Base-by-base conservation (phyloP, 73 alveolate genomes). In the Paramecium bursaria region DNA sequence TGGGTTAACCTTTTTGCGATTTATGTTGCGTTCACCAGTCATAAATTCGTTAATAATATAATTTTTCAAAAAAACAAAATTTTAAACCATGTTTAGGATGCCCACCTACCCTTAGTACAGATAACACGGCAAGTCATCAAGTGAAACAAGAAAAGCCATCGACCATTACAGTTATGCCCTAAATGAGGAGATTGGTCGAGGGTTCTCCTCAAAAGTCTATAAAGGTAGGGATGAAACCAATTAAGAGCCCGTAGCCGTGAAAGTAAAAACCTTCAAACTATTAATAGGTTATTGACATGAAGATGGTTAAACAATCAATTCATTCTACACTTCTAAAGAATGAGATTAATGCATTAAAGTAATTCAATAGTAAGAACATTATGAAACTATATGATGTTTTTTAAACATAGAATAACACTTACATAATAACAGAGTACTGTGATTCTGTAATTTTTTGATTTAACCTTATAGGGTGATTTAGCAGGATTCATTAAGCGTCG, bases 161-260 rank as follows among this genome's bases (percentile, higher is more conserved):
- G 88, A 75, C 33, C 88, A 75, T 54, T 75, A 75, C 50, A 33
- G 67, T 23, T 75, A 75, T 75, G 61, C 73, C 21, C 22, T 75
- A 47, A 75, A 75, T 75, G 88, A 75, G 11, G 73, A 75, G 50
- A 75, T 75, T 23, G 88, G 88, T 14, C 48, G 74, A 50, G 88
- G 88, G 7, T 75, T 50, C 46, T 49, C 77, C 11, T 46, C 75
- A 6, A 48, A 46, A 47, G 88, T 75, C 31, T 75, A 50, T 39
- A 75, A 75, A 21, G 88, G 88, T 13, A 75, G 74, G 35, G 88
- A 75, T 52, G 88, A 75, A 1, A 55, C 48, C 42, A 75, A 75
- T 14, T 31, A 44, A 19, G 88, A 75, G 17, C 39, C 27, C 27
- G 88, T 75, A 4, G 88, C 88, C 35, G 88, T 75, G 25, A 75